A percentile compares a stretch with the other conserved stretches of the same genome.
phyloP scores from a whole-genome alignment of 768 basidiomycete species.

The Hemileccinum rubropunctum region DNA sequence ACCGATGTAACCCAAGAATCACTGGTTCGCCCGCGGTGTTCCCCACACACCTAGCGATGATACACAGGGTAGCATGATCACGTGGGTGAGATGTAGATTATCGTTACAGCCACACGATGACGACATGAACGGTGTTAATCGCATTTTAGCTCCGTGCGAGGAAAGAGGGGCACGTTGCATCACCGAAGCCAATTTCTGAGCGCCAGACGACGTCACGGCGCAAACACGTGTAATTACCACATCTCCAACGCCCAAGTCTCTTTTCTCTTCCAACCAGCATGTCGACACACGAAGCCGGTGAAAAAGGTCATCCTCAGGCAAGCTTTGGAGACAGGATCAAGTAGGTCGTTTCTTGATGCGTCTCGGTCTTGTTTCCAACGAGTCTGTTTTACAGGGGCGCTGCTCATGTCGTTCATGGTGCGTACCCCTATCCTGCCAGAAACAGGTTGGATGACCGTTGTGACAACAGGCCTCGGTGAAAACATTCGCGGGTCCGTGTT shows the following conservation, averaged over 20 bases:
- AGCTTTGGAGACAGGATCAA: constrained; percentile 17
- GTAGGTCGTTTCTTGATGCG: background rate
- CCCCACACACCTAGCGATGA: background rate
- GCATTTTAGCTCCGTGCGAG: constrained; percentile 2
- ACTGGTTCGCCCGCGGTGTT: background rate
- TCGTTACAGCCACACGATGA: constrained; percentile 13
- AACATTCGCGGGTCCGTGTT: constrained; percentile 42
- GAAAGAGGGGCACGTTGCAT: constrained; percentile 18
- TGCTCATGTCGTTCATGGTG: constrained; percentile 37
- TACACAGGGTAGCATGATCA: background rate
- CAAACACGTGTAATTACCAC: constrained; percentile 3
- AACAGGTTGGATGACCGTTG: too few species aligned
- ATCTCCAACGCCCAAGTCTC: too few species aligned
- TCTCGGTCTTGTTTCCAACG: background rate
- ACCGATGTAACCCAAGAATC: background rate
- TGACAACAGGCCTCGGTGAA: constrained; percentile 42
- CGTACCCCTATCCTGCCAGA: constrained; percentile 1
- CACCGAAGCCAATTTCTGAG: background rate
- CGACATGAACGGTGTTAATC: constrained; percentile 9
- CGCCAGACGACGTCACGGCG: constrained; percentile 19
- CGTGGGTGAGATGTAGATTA: background rate
- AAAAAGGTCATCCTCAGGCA: background rate
- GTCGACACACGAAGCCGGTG: background rate
- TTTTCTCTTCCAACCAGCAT: background rate
- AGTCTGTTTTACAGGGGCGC: constrained; percentile 29